Evolutionary conservation across 768 basidiomycete species (phyloP).

Genomic region (Terana coerulea): DNA sequence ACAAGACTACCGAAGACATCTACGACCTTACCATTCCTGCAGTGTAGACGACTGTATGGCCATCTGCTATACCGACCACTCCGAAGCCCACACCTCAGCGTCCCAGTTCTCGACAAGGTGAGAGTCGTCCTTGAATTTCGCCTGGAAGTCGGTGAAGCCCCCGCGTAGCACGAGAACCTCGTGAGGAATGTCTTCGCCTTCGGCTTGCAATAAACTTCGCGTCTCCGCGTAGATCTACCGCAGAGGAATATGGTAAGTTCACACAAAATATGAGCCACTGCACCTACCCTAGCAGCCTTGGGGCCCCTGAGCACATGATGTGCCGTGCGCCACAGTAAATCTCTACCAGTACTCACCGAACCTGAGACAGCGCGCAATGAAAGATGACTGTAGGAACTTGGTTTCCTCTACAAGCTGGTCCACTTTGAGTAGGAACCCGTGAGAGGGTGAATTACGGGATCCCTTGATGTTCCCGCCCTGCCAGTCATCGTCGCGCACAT

Average conservation of each 20-base stretch:
- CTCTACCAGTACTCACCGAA: slow-evolving; percentile 48
- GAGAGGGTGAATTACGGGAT: slow-evolving; percentile 58
- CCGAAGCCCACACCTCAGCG: slow-evolving; percentile 54
- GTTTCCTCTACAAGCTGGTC: slow-evolving; percentile 56
- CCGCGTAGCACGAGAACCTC: slow-evolving; percentile 64
- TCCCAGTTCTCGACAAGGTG: slow-evolving; percentile 77
- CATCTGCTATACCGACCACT: slow-evolving; percentile 31
- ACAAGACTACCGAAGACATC: too few relatives aligned
- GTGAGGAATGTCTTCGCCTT: slow-evolving; percentile 43
- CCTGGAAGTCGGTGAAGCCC: slow-evolving; percentile 72
- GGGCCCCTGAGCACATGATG: slow-evolving; percentile 53
- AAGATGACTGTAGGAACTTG: slow-evolving; percentile 68
- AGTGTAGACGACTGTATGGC: too few relatives aligned
- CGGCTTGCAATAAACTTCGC: slow-evolving; percentile 40
- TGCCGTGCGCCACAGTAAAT: background rate
- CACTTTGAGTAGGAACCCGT: slow-evolving; percentile 52
- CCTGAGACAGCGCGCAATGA: slow-evolving; percentile 76
- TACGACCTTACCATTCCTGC: too few relatives aligned
- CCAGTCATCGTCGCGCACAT: slow-evolving; percentile 84
- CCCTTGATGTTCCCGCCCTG: slow-evolving; percentile 75
- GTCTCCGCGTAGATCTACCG: slow-evolving; percentile 65
- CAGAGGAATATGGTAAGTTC: slow-evolving; percentile 2
- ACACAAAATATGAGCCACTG: background rate
- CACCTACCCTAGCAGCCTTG: slow-evolving; percentile 65
- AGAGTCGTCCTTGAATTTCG: slow-evolving; percentile 68